Percentiles rank a stretch among this genome's conserved stretches.
phyloP scores from a whole-genome alignment of 1,284 basidiomycete genomes.

The Grifola frondosa region DNA sequence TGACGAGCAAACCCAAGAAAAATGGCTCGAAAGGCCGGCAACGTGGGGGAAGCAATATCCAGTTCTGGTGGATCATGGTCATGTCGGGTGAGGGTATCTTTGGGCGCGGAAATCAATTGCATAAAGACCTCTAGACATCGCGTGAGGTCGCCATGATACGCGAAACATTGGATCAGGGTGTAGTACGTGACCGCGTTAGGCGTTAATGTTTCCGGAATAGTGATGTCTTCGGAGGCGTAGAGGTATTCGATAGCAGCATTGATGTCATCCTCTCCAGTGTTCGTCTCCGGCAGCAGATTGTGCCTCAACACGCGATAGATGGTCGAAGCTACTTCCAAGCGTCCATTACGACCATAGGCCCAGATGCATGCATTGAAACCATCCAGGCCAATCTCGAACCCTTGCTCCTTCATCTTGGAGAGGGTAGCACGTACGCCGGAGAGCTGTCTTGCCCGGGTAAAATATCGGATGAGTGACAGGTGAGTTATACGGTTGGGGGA shows the following conservation, averaged over 20 bases:
- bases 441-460: slow-evolving; percentile 45
- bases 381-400: slow-evolving; percentile 55
- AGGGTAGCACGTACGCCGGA: slow-evolving; percentile 55
- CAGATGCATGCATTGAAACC: slow-evolving; percentile 67
- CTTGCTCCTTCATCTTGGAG: slow-evolving; percentile 47
- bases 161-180: slow-evolving; percentile 63
- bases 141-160: slow-evolving; percentile 68
- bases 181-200: slow-evolving; percentile 71
- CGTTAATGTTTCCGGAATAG: slow-evolving; percentile 41
- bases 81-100: slow-evolving; percentile 18
- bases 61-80: slow-evolving; percentile 1
- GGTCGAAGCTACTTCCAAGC: slow-evolving; percentile 53
- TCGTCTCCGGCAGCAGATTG: slow-evolving; percentile 39
- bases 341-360: slow-evolving; percentile 56
- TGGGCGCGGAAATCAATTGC: slow-evolving; percentile 64
- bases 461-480: slow-evolving; percentile 58
- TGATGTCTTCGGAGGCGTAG: slow-evolving; percentile 43
- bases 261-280: slow-evolving; percentile 34
- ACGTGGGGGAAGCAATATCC: slow-evolving; percentile 14
- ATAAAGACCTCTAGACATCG: slow-evolving; percentile 59
- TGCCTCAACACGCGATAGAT: slow-evolving; percentile 66
- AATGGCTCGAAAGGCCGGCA: slow-evolving; percentile 62
- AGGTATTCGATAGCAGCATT: slow-evolving; percentile 35
- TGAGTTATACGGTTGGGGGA: slow-evolving; percentile 61
- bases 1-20: slow-evolving; percentile 78